Evolutionary conservation across 768 basidiomycete species (phyloP), one percentile per base, ranked within the genome.

Genomic region (Xerocomus spinulosus): DNA sequence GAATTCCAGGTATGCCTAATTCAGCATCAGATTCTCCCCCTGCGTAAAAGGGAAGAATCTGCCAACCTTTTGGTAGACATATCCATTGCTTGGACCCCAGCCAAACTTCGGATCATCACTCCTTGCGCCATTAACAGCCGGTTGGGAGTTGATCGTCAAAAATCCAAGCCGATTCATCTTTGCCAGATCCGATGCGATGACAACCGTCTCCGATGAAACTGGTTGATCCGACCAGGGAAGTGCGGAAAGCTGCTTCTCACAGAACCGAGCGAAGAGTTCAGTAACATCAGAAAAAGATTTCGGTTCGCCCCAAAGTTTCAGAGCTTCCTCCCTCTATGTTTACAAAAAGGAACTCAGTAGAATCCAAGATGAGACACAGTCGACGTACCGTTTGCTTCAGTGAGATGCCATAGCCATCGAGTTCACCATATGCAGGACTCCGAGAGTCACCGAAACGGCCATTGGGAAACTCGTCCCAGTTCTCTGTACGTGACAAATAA

Each of bases 401-500:
- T 67, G 80, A 90, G 34, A 96, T 82, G 44, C 95, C 95, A 56
- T 95, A 97, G 2, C 95, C 95, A 62, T 99, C 95, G 46, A 99
- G 71, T 69, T 99, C 96, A 60, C 96, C 96, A 56, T 96, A 99
- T 13, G 96, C 96, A 24, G 96, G 96, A 77, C 88, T 92, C 49
- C 96, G 82, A 7, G 94, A 86, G 70, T 98, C 96, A 58, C 96
- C 96, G 62, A 95, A 99, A 56, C 96, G 90, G 46, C 96, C 96
- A 66, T 99, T 99, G 42, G 96, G 96, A 68, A 96, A 98, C 66
- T 98, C 95, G 63, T 99, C 96, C 96, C 96, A 99, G 62, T 96
- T 91, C 64, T 96, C 93, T 13, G 96, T 98, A 45, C 95, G 86
- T 8, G 90, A 90, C 38, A 98, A 75, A 66, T 98, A 98, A 1